Percentiles rank a stretch among this genome's conserved stretches.
Conservation (phyloP, 768 basidiomycete genomes). For the Leccinum incarnatum region DNA sequence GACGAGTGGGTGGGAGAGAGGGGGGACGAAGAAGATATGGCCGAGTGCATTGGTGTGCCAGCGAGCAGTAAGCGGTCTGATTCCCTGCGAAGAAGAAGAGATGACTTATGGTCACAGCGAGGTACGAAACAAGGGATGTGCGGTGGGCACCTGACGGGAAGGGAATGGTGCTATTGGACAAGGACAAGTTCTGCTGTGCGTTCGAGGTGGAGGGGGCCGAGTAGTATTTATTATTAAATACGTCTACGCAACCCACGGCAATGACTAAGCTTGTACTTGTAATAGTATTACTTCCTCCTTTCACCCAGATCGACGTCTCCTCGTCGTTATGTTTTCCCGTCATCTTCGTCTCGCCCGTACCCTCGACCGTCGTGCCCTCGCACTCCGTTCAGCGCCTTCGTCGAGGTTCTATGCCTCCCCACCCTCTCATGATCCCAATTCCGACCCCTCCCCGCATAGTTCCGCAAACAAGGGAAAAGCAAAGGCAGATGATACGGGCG, state of each 20-base stretch:
- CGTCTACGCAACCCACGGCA: neutral
- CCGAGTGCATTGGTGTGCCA: conserved; percentile 88
- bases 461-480: conserved; percentile 32
- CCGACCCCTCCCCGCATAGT: conserved; percentile 26
- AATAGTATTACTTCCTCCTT: neutral
- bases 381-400: conserved; percentile 31
- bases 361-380: conserved; percentile 40
- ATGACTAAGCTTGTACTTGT: conserved; percentile 19
- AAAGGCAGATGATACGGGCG: conserved; percentile 32
- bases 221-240: neutral
- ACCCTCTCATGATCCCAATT: conserved; percentile 30
- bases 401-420: conserved; percentile 51
- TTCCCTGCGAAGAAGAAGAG: conserved; percentile 1
- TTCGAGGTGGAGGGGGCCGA: conserved; percentile 62
- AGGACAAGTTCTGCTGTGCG: conserved; percentile 80
- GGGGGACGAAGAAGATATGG: conserved; percentile 68
- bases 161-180: conserved; percentile 71
- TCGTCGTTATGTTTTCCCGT: conserved; percentile 54
- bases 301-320: neutral
- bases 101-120: conserved; percentile 40
- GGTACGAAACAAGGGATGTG: conserved; percentile 68
- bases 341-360: conserved; percentile 53
- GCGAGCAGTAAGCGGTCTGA: conserved; percentile 55
- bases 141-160: conserved; percentile 88
- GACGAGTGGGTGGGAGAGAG: conserved; percentile 72